Percentiles rank a stretch among this genome's conserved stretches.
Evolutionary conservation across 2,329 filamentous ascomycete species (phyloP).

Genomic region (Clathrospora elynae): DNA sequence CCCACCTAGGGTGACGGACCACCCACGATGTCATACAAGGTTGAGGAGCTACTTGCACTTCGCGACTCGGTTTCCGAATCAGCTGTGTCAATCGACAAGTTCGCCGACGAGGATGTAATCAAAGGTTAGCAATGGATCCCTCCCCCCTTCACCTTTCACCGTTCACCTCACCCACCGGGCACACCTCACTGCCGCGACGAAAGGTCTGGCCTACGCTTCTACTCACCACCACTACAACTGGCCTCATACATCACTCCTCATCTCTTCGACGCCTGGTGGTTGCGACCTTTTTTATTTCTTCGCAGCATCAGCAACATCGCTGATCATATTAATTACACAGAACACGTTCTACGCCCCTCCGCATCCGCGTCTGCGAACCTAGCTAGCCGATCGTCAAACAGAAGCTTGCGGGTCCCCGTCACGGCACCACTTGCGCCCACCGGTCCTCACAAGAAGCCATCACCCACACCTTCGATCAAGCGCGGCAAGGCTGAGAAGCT

Average conservation of each 20-base stretch:
- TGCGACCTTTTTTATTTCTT: background rate
- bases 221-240: background rate
- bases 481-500: slow-evolving; percentile 56
- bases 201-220: background rate
- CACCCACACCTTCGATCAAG: slow-evolving; percentile 58
- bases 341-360: slow-evolving; percentile 51
- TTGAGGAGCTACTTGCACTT: slow-evolving; percentile 50
- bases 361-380: slow-evolving; percentile 46
- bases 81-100: slow-evolving; percentile 50
- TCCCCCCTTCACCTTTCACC: slow-evolving; percentile 19
- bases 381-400: slow-evolving; percentile 31
- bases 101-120: slow-evolving; percentile 50
- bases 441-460: slow-evolving; percentile 47
- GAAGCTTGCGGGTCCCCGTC: slow-evolving; percentile 29
- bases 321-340: slow-evolving; percentile 26
- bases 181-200: background rate
- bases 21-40: slow-evolving; percentile 46
- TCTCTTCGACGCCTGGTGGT: background rate
- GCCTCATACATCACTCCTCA: background rate
- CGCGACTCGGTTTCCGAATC: slow-evolving; percentile 51
- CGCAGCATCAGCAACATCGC: slow-evolving; percentile 2
- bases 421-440: slow-evolving; percentile 21
- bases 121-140: slow-evolving; percentile 43
- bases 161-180: slow-evolving; percentile 7
- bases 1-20: slow-evolving; percentile 12